Percentiles rank a stretch among this genome's conserved stretches.
Conservation (phyloP, 306 rosid species). For the Albizia julibrissin region DNA sequence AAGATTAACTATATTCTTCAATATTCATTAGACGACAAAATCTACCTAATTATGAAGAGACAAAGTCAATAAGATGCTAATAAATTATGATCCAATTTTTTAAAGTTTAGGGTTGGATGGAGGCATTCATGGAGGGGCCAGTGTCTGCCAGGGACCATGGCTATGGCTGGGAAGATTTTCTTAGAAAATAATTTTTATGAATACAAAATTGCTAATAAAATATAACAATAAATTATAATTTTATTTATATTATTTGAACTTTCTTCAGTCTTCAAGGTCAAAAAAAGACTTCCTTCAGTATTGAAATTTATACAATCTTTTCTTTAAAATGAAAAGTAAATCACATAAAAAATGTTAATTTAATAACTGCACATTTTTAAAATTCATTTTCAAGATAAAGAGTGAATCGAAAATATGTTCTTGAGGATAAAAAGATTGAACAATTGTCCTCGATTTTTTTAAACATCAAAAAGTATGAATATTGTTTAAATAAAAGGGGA, state of each 20-base stretch:
- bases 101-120: background rate
- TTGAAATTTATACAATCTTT: background rate
- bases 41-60: background rate
- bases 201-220: background rate
- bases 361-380: no score
- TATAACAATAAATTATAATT: background rate
- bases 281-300: background rate
- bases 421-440: no score
- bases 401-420: no score
- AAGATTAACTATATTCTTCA: background rate
- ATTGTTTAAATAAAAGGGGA: background rate
- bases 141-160: background rate
- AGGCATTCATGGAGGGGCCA: background rate
- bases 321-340: background rate
- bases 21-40: background rate
- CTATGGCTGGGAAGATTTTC: background rate
- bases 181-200: background rate
- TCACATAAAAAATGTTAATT: background rate
- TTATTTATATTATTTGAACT: background rate
- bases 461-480: no score
- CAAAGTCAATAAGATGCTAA: background rate
- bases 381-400: no score
- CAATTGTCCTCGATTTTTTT: background rate
- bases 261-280: background rate
- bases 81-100: background rate